A percentile compares a stretch with the other conserved stretches of the same genome.
These are phyloP conservation scores for Pyrenophora tritici-repentis DNA, from an alignment of 2,329 filamentous ascomycete genomes.

Conservation along the genomic window DNA sequence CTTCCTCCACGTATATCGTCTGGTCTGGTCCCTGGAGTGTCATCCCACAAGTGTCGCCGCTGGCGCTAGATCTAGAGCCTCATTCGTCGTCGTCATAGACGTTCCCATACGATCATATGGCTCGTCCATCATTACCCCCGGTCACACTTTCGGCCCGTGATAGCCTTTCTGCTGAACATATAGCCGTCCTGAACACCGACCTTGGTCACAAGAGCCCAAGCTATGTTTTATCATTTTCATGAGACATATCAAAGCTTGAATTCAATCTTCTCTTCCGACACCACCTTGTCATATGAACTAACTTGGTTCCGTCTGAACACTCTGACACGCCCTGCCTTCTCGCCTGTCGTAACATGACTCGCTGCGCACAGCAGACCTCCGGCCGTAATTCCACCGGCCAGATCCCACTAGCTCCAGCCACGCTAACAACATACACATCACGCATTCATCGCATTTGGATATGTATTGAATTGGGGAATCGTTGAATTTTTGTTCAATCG, in stretches of 20 bases:
- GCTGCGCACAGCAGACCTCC: too few species aligned
- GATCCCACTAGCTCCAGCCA: not conserved
- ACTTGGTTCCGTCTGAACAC: too few species aligned
- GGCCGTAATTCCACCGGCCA: not conserved
- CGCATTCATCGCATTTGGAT: not conserved
- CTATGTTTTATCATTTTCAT: not conserved
- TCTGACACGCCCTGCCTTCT: too few species aligned
- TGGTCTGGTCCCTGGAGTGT: not conserved
- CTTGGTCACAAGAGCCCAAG: too few species aligned
- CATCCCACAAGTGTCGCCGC: slow-evolving; percentile 18
- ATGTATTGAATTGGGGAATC: slow-evolving; percentile 44
- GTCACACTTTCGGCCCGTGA: slow-evolving; percentile 8
- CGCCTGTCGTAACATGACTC: too few species aligned
- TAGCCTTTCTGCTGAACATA: not conserved
- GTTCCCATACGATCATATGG: slow-evolving; percentile 24
- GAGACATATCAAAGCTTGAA: too few species aligned
- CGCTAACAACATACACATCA: not conserved
- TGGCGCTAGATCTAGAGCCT: slow-evolving; percentile 22
- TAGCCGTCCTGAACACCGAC: not conserved
- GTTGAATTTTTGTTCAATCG: slow-evolving; percentile 44
- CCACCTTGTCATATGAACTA: too few species aligned
- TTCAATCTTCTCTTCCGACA: too few species aligned
- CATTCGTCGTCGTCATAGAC: slow-evolving; percentile 36
- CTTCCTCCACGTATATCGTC: not conserved
- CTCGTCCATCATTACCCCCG: slow-evolving; percentile 1